phyloP scores from a whole-genome alignment of 202 grass and related monocot species.

The Hordeum pubiflorum region DNA sequence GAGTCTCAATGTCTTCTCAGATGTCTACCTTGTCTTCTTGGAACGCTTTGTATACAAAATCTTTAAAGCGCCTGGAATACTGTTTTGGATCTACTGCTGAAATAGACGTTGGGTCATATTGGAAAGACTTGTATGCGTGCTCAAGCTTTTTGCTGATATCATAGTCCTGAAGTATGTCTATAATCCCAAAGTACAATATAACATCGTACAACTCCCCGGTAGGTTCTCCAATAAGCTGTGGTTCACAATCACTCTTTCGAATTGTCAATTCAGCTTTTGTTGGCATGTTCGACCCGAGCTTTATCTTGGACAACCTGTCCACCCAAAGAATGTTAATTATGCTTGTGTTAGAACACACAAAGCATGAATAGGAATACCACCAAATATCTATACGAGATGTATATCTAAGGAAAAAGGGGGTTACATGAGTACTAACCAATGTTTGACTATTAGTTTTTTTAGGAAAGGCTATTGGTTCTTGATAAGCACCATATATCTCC shows the following conservation, averaged over 20 bases:
- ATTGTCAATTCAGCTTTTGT: constrained; percentile 65
- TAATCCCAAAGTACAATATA: constrained; percentile 84
- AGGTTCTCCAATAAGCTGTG: constrained; percentile 61
- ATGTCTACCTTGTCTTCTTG: constrained; percentile 53
- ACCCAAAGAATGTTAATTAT: constrained; percentile 7
- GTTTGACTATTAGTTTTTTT: background rate
- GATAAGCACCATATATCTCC: background rate
- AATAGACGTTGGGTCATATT: constrained; percentile 80
- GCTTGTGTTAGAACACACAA: background rate
- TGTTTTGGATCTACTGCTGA: constrained; percentile 90
- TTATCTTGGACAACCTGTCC: constrained; percentile 51
- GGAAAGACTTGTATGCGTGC: constrained; percentile 90
- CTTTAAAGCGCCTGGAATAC: constrained; percentile 88
- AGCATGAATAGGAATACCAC: background rate
- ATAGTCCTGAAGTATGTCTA: constrained; percentile 97
- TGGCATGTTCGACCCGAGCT: constrained; percentile 75
- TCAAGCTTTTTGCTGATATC: constrained; percentile 98
- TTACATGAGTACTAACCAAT: background rate
- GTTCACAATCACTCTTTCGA: constrained; percentile 42
- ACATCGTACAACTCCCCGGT: constrained; percentile 76
- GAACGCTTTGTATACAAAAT: constrained; percentile 88
- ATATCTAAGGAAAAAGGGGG: background rate
- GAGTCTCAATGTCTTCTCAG: constrained; percentile 25
- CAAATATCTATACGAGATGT: background rate
- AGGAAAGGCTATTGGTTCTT: background rate